phyloP scores from a whole-genome alignment of 2,329 filamentous ascomycete species.

The Geosmithia morbida region DNA sequence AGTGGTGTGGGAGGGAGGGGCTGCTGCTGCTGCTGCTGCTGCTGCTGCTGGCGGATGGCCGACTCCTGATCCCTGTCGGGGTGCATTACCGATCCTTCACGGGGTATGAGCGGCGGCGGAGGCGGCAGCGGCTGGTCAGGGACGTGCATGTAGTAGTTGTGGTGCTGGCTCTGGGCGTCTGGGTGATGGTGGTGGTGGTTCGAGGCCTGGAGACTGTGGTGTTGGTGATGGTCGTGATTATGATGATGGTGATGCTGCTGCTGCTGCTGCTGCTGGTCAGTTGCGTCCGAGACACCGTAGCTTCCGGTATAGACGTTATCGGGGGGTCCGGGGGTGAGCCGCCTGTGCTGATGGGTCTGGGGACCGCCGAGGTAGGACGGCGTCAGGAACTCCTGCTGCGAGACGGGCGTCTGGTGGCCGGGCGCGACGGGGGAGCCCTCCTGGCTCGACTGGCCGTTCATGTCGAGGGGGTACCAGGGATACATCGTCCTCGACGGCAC shows the following conservation, averaged over 20 bases:
- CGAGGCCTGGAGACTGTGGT: neutral
- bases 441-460: conserved; percentile 25
- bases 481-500: conserved; percentile 26
- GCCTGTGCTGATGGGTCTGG: conserved; percentile 13
- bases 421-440: conserved; percentile 26
- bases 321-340: conserved; percentile 20
- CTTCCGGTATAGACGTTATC: conserved; percentile 18
- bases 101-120: neutral
- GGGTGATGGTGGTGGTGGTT: neutral
- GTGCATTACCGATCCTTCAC: neutral
- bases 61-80: neutral
- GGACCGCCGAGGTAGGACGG: conserved; percentile 19
- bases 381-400: conserved; percentile 15
- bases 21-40: too few species aligned
- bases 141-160: neutral
- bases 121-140: neutral
- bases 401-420: conserved; percentile 11
- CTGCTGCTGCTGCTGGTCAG: neutral
- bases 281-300: conserved; percentile 17
- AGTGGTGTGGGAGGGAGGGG: too few species aligned
- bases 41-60: neutral
- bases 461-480: conserved; percentile 24
- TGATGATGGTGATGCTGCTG: neutral
- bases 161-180: neutral
- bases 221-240: neutral